Base-by-base conservation (phyloP, 441 rosid genomes). In the Syzygium syzygioides region DNA sequence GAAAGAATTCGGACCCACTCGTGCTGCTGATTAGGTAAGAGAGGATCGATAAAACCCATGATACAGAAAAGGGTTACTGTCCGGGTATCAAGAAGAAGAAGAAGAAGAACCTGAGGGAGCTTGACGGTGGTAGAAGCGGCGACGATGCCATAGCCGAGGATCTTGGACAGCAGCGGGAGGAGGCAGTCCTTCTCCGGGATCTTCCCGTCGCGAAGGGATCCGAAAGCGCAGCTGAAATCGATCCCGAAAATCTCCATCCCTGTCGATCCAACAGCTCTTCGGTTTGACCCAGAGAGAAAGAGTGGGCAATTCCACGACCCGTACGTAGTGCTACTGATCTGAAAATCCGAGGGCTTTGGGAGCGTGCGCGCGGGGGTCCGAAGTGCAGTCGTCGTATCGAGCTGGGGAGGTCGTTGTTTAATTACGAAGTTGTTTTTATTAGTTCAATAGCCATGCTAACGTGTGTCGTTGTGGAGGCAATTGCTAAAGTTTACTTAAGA, bases 51-150 rank as follows among this genome's bases (percentile, higher is more conserved):
- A 20, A 55, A 55, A 55, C 9, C 59, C 59, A 55, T 57, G 60
- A 57, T 57, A 23, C 86, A n/a, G 55, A 19, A 19, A 54, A 84
- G 32, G 86, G 60, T 19, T 32, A 37, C 5, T 14, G 53, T 55
- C 48, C 7, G 26, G 86, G 48, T 12, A 30, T n/a, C 64, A 53
- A 85, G 86, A 85, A 55, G 85, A 54, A 41, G 56, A 84, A 54
- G 85, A 53, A 41, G 59, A 85, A 54, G n/a, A 85, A 85, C 86
- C 86, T 85, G 86, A 57, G 86, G 86, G 64, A 85, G 52, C 9
- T 85, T 85, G 86, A 85, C 86, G 37, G 86, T 85, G 86, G 86
- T 85, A n/a, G 86, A 85, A 34, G 86, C 86, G 23, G 86, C 86
- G 28, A 85, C 86, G 86, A 85, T 85, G 86, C 48, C 86, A 57